phyloP scores from a whole-genome alignment of 2,329 filamentous ascomycete species.

The Aureobasidium sp. region DNA sequence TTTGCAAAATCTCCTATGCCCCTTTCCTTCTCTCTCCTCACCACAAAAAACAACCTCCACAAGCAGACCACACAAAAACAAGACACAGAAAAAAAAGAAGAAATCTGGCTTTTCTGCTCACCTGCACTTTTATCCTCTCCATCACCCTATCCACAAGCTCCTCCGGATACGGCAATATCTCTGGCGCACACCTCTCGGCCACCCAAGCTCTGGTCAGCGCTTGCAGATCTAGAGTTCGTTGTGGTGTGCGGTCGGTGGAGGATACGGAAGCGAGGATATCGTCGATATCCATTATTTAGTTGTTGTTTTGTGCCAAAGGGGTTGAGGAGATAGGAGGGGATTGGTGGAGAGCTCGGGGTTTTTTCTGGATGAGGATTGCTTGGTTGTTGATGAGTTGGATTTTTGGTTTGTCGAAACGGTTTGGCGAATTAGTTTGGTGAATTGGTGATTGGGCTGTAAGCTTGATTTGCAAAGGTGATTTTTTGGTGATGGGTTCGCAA shows the following conservation, averaged over 20 bases:
- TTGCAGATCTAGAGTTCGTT: slow-evolving; percentile 70
- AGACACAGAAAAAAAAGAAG: background rate
- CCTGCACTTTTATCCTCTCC: slow-evolving; percentile 28
- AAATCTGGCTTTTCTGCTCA: background rate
- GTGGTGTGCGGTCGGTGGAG: slow-evolving; percentile 39
- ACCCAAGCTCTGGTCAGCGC: slow-evolving; percentile 88
- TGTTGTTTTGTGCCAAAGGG: background rate
- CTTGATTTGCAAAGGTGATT: background rate
- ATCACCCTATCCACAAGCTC: slow-evolving; percentile 77
- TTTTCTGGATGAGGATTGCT: background rate
- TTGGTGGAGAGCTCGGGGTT: no score
- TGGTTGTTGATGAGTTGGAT: background rate
- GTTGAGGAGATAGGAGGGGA: no score
- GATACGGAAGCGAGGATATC: slow-evolving; percentile 48
- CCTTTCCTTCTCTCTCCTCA: background rate
- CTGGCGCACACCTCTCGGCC: slow-evolving; percentile 80
- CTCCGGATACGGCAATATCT: slow-evolving; percentile 73
- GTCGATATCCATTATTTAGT: slow-evolving; percentile 39
- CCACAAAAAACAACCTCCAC: no score
- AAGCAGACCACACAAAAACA: background rate
- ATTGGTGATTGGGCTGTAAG: background rate
- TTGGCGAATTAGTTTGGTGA: background rate
- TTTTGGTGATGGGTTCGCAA: background rate
- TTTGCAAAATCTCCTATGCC: background rate
- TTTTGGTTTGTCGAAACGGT: no score